These are phyloP conservation scores for Akanthomyces muscarius DNA, from an alignment of 2,329 filamentous ascomycete genomes.

Conservation along the genomic window DNA sequence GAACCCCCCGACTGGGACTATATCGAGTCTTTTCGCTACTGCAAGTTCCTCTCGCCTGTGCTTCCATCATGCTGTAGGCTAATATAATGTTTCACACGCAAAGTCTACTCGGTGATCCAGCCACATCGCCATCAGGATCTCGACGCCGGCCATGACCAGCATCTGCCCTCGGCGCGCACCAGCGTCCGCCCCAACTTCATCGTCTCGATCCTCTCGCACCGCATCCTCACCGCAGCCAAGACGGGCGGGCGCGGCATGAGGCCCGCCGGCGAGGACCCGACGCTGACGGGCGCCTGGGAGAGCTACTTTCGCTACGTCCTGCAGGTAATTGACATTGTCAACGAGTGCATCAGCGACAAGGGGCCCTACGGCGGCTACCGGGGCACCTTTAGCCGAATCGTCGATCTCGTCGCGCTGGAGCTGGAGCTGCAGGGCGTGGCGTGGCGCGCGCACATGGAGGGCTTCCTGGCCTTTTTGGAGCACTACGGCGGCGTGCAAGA, in stretches of 20 bases:
- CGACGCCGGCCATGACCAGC: not conserved
- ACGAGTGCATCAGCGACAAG: not conserved
- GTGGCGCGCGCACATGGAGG: constrained; percentile 1
- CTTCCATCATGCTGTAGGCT: not conserved
- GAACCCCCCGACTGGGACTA: not conserved
- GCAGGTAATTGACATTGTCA: not conserved
- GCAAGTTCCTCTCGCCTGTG: not conserved
- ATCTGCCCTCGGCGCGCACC: not conserved
- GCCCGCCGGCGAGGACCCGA: not conserved
- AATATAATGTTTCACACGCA: no score
- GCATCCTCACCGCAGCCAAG: not conserved
- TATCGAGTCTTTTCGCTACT: not conserved
- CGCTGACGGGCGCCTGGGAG: not conserved
- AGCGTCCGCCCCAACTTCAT: constrained; percentile 1
- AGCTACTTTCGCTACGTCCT: not conserved
- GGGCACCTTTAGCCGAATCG: not conserved
- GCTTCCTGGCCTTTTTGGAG: not conserved
- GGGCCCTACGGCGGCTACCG: not conserved
- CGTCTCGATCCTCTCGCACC: not conserved
- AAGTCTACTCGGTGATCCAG: not conserved
- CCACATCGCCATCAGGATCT: not conserved
- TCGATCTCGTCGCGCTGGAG: not conserved
- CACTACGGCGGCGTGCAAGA: not conserved
- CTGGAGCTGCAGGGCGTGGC: not conserved
- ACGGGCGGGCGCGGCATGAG: not conserved